Evolutionary conservation across 2,329 filamentous ascomycete genomes (phyloP).

Genomic region (Remersonia thermophila): DNA sequence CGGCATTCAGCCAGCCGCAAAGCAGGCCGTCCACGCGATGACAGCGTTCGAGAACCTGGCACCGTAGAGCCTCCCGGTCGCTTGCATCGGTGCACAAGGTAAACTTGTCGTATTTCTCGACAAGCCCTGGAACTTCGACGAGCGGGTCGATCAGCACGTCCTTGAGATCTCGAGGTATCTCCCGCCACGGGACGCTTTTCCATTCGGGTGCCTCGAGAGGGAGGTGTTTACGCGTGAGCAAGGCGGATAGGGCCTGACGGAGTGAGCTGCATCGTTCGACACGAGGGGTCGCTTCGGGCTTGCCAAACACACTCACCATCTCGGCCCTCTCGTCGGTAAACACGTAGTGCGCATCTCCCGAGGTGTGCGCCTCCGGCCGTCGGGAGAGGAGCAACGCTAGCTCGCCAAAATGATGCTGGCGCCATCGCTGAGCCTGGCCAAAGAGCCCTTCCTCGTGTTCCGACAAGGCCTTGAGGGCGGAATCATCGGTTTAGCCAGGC

Average conservation of each 20-base stretch:
- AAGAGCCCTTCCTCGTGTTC: no score
- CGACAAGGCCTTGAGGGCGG: no score
- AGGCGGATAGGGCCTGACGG: conserved; percentile 6
- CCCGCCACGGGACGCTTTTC: conserved; percentile 23
- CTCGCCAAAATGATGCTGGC: conserved; percentile 8
- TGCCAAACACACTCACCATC: conserved; percentile 9
- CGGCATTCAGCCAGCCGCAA: conserved; percentile 2
- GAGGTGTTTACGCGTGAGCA: conserved; percentile 4
- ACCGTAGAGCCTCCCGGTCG: conserved; percentile 1
- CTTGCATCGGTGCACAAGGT: conserved; percentile 7
- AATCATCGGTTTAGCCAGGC: no score
- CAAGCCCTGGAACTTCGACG: conserved; percentile 19
- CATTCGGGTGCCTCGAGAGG: conserved; percentile 20
- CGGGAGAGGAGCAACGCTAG: conserved; percentile 9
- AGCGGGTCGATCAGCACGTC: conserved; percentile 23
- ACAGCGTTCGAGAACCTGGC: conserved; percentile 2
- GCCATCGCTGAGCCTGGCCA: conserved; percentile 2
- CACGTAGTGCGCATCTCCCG: conserved; percentile 6
- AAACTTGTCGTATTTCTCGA: conserved; percentile 20
- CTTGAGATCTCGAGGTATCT: conserved; percentile 19
- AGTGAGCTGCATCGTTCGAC: no score
- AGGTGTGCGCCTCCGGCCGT: conserved; percentile 3
- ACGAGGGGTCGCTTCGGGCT: no score
- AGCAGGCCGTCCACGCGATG: conserved; percentile 7
- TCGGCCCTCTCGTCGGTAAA: conserved; percentile 12